Conservation (phyloP, 2,329 filamentous ascomycete species). For the Sporothrix euskadiensis region DNA sequence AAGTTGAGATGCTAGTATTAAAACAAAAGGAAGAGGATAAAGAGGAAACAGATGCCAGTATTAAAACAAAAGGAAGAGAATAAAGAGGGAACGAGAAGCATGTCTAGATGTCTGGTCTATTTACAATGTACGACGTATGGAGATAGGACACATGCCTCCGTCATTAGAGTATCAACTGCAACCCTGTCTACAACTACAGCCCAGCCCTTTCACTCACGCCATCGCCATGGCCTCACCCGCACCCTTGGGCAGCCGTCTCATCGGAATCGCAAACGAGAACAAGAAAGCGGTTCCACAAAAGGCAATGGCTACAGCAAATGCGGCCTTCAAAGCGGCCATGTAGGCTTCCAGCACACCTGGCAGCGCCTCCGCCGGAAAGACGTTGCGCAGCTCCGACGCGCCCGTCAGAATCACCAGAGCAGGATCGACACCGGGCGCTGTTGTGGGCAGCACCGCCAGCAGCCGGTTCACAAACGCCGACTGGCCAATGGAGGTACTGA, state of each 20-base stretch:
- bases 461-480: conserved; percentile 25
- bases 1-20: neutral
- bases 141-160: neutral
- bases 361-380: conserved; percentile 49
- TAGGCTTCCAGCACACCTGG: conserved; percentile 56
- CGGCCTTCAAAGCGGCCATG: conserved; percentile 46
- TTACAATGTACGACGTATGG: neutral
- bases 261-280: neutral
- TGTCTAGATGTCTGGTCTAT: neutral
- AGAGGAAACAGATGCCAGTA: too few species aligned
- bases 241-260: neutral
- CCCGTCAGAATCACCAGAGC: conserved; percentile 39
- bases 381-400: conserved; percentile 51
- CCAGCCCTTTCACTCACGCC: neutral
- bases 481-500: conserved; percentile 23
- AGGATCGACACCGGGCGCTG: conserved; percentile 32
- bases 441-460: conserved; percentile 32
- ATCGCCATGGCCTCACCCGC: neutral
- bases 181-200: neutral
- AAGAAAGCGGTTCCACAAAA: conserved; percentile 6
- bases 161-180: neutral
- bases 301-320: conserved; percentile 27
- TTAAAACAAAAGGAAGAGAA: too few species aligned
- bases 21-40: neutral
- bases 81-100: too few species aligned